phyloP scores from a whole-genome alignment of 2,329 filamentous ascomycete genomes.

The Claviceps lovelessii region DNA sequence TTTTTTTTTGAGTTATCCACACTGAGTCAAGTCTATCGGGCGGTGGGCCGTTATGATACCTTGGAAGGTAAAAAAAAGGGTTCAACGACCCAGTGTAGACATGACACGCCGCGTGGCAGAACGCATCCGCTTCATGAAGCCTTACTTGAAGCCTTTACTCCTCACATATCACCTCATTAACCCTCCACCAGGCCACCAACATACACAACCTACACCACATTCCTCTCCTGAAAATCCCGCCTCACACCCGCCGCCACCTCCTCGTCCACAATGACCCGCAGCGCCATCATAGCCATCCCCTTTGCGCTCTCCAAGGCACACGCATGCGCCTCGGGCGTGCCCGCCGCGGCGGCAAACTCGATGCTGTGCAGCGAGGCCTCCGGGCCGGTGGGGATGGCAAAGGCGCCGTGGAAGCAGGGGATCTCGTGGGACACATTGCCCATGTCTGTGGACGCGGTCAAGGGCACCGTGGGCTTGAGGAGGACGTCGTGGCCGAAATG shows the following conservation, averaged over 20 bases:
- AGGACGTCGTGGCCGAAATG: constrained; percentile 22
- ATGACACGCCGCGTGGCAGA: no score
- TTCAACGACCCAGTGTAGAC: no score
- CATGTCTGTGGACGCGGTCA: constrained; percentile 33
- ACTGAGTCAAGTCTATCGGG: no score
- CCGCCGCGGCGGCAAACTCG: constrained; percentile 30
- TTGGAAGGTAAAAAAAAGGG: no score
- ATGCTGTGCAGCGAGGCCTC: constrained; percentile 25
- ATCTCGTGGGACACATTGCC: constrained; percentile 34
- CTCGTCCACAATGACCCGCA: constrained; percentile 16
- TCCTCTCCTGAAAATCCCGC: not conserved
- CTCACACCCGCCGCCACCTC: not conserved
- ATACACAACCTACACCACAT: not conserved
- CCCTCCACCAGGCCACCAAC: not conserved
- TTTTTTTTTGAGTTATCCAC: no score
- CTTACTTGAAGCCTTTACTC: no score
- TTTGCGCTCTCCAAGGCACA: constrained; percentile 30
- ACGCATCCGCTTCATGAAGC: no score
- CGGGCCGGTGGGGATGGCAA: constrained; percentile 25
- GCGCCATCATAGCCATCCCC: constrained; percentile 26
- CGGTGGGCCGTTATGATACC: no score
- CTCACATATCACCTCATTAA: no score
- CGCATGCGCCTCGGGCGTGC: constrained; percentile 23
- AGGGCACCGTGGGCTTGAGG: constrained; percentile 20
- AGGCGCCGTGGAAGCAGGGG: constrained; percentile 34